These are phyloP conservation scores for Cryptomeria japonica DNA, from an alignment of 75 land plant species.

Conservation along the genomic window DNA sequence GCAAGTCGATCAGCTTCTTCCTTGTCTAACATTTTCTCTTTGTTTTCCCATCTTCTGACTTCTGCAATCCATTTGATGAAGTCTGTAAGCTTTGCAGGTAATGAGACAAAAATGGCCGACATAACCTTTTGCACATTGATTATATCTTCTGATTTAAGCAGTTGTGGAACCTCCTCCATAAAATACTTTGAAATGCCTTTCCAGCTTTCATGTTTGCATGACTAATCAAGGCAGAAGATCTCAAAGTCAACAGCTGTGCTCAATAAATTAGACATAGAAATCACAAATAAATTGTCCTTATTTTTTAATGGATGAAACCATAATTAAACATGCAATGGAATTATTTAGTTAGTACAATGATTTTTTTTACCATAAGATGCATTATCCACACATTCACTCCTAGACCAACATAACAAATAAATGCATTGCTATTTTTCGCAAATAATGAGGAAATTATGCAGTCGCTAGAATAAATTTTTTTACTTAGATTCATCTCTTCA, in stretches of 20 bases:
- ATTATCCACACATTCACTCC: neutral
- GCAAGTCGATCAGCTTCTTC: constrained; percentile 67
- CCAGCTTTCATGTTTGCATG: constrained; percentile 83
- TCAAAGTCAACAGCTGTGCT: neutral
- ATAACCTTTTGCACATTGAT: constrained; percentile 44
- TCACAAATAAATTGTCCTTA: neutral
- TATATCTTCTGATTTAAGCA: constrained; percentile 32
- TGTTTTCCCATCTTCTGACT: constrained; percentile 57
- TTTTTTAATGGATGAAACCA: neutral
- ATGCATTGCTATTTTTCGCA: neutral
- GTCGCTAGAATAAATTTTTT: neutral
- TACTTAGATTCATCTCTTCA: neutral
- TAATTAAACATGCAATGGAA: neutral
- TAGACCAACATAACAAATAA: neutral
- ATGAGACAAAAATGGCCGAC: constrained; percentile 33
- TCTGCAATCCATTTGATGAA: constrained; percentile 89
- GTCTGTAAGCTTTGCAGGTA: constrained; percentile 50
- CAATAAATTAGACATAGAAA: neutral
- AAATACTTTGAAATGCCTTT: constrained; percentile 52
- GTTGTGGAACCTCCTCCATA: constrained; percentile 48
- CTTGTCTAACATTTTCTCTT: constrained; percentile 25
- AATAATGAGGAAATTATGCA: neutral
- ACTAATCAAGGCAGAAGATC: constrained; percentile 34
- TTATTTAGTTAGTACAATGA: neutral
- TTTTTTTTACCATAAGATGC: too few relatives aligned